Base-by-base conservation (phyloP, 2,329 filamentous ascomycete species). In the Colletotrichum chrysophilum region DNA sequence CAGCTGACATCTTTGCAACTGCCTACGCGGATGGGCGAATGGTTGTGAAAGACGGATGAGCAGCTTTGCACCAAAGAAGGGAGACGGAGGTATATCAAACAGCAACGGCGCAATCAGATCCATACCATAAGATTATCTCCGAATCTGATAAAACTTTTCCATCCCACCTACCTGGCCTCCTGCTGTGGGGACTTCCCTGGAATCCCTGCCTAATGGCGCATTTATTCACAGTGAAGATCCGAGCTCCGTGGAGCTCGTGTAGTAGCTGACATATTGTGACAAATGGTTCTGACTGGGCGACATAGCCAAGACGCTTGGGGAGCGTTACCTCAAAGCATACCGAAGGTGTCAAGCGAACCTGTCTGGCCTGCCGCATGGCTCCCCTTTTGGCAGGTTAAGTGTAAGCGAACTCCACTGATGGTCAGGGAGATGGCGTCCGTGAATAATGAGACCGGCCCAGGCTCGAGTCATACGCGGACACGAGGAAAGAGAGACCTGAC, bases 81-180 rank as follows among this genome's bases (percentile, higher is more conserved):
- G 24, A 14, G 34, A n/a, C 32, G 12, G 10, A 61, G 36, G 34
- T 70, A 48, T 70, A 62, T 70, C 66, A 60, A 34, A 28, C 66
- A 60, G 52, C 56, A 52, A 52, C 43, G 55, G 34, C 18, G 9
- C 18, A 58, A 6, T 34, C 32, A 6, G 13, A 60, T 56, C 18
- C 32, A 24, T 34, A 0, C 32, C 21, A 68, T 21, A 5, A 70
- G 66, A 70, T 61, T 70, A 70, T 70, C 66, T 71, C 34, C 28
- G 34, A 66, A 74, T 71, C 71, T 61, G 32, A 74, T 71, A 66
- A 74, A 38, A 26, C n/a, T 48, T 16, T 61, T 60, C 28, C 30
- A 65, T 74, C 26, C 28, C n/a, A 12, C n/a, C 43, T 3, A 24
- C 43, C 43, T 21, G 0, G 43, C n/a, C n/a, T 52, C 43, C 43